These are phyloP conservation scores for Chlamydomonas reinhardtii DNA, from an alignment of 163 green algal genomes.

Conservation along the genomic window DNA sequence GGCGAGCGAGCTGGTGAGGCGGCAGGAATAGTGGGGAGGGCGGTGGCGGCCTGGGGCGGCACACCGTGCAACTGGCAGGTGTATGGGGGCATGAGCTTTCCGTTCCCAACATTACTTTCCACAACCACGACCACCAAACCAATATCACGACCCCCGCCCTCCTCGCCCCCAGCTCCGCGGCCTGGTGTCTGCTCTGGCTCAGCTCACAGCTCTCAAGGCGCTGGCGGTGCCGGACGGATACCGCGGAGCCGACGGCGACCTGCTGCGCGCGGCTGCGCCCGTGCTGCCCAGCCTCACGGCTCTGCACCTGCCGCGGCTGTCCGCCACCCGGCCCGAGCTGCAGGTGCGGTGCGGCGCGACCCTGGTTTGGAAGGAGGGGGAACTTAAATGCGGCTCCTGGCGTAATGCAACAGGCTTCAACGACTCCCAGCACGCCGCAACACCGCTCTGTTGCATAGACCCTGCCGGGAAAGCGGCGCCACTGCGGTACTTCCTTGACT, in stretches of 20 bases:
- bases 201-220: slow-evolving; percentile 2
- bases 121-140: too few species aligned
- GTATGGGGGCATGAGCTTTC: too few species aligned
- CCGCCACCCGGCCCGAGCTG: slow-evolving; percentile 16
- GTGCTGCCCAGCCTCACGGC: slow-evolving; percentile 20
- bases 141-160: neutral
- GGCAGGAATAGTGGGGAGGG: neutral
- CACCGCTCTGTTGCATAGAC: too few species aligned
- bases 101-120: too few species aligned
- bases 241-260: slow-evolving; percentile 21
- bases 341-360: slow-evolving; percentile 11
- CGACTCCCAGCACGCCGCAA: too few species aligned
- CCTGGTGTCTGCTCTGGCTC: slow-evolving; percentile 9
- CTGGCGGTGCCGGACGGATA: slow-evolving; percentile 24
- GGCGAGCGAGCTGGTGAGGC: neutral
- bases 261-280: neutral
- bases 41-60: too few species aligned
- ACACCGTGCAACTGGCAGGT: too few species aligned
- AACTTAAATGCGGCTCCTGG: too few species aligned
- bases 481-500: too few species aligned
- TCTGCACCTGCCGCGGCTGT: slow-evolving; percentile 28
- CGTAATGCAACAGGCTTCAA: too few species aligned
- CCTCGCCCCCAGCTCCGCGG: slow-evolving; percentile 1
- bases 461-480: too few species aligned
- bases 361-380: too few species aligned